phyloP scores from a whole-genome alignment of 345 rosid species.

The Citrus unshiu region DNA sequence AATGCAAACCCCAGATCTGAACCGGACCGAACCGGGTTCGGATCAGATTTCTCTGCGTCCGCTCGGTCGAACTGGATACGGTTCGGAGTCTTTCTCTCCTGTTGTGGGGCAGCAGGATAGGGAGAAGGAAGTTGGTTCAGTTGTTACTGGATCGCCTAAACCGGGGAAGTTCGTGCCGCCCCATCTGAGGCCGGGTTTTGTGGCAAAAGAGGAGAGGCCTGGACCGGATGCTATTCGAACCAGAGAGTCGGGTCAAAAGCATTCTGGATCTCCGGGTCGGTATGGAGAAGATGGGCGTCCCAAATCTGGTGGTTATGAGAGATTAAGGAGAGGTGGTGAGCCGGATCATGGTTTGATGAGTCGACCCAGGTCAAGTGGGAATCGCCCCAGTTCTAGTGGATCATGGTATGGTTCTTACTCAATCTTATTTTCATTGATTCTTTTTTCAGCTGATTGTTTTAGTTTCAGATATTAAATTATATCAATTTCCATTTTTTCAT shows the following conservation, averaged over 20 bases:
- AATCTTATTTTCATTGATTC: neutral
- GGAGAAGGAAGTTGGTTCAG: constrained; percentile 20
- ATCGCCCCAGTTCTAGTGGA: constrained; percentile 65
- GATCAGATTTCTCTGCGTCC: constrained; percentile 68
- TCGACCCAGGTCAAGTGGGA: constrained; percentile 61
- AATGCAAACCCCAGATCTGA: constrained; percentile 21
- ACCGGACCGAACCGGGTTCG: constrained; percentile 20
- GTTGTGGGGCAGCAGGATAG: constrained; percentile 19
- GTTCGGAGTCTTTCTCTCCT: constrained; percentile 19
- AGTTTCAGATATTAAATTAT: neutral
- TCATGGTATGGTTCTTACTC: constrained; percentile 34
- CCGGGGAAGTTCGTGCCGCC: constrained; percentile 74
- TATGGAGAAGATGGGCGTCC: constrained; percentile 63
- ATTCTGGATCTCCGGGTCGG: constrained; percentile 31
- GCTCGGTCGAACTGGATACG: constrained; percentile 47
- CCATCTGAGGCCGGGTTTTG: constrained; percentile 89
- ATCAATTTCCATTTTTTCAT: neutral
- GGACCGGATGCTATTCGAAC: constrained; percentile 24
- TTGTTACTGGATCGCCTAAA: constrained; percentile 33
- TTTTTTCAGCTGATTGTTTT: neutral
- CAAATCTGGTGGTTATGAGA: constrained; percentile 64
- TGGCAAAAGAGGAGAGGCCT: constrained; percentile 57
- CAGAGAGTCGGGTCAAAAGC: constrained; percentile 22
- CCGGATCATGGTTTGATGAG: constrained; percentile 36
- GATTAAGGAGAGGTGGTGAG: constrained; percentile 34